Conservation (phyloP, 495 filamentous ascomycete species). For the Penicillium cinerascens region DNA sequence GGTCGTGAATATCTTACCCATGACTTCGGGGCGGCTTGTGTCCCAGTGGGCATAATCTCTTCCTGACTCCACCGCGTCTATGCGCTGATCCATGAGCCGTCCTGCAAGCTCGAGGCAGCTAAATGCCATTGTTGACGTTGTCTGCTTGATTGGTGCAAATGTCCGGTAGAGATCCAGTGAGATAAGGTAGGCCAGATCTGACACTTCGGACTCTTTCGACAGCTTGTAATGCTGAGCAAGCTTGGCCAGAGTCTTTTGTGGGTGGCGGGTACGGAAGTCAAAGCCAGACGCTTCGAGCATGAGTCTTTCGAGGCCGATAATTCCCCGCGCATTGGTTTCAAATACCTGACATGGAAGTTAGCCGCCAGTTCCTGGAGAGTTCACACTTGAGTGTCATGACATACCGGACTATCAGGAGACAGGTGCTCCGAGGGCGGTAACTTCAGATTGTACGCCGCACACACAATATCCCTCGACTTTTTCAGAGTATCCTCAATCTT, state of each 20-base stretch:
- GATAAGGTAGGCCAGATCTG: slow-evolving; percentile 69
- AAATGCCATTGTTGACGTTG: slow-evolving; percentile 71
- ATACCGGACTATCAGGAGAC: slow-evolving; percentile 77
- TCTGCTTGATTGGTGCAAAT: slow-evolving; percentile 85
- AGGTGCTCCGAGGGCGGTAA: slow-evolving; percentile 65
- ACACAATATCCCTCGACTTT: slow-evolving; percentile 90
- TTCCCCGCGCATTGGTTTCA: slow-evolving; percentile 66
- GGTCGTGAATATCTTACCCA: slow-evolving; percentile 43
- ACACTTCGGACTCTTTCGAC: slow-evolving; percentile 50
- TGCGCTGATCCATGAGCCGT: slow-evolving; percentile 53
- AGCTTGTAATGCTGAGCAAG: slow-evolving; percentile 54
- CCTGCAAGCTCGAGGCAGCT: slow-evolving; percentile 78
- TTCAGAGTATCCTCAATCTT: slow-evolving; percentile 98
- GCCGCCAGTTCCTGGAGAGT: background rate
- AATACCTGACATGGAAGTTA: slow-evolving; percentile 56
- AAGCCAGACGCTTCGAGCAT: slow-evolving; percentile 94
- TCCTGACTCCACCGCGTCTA: slow-evolving; percentile 44
- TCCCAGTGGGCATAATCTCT: slow-evolving; percentile 53
- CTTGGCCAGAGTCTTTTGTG: slow-evolving; percentile 79
- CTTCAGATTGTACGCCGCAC: slow-evolving; percentile 83
- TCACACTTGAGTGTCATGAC: background rate
- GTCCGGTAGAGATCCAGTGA: slow-evolving; percentile 89
- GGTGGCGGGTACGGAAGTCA: slow-evolving; percentile 88
- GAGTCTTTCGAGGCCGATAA: slow-evolving; percentile 84
- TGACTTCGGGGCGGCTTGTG: slow-evolving; percentile 64